Evolutionary conservation across 257 asterid genomes (phyloP), one percentile per base, ranked within the genome.

Genomic region (Petunia secreta): DNA sequence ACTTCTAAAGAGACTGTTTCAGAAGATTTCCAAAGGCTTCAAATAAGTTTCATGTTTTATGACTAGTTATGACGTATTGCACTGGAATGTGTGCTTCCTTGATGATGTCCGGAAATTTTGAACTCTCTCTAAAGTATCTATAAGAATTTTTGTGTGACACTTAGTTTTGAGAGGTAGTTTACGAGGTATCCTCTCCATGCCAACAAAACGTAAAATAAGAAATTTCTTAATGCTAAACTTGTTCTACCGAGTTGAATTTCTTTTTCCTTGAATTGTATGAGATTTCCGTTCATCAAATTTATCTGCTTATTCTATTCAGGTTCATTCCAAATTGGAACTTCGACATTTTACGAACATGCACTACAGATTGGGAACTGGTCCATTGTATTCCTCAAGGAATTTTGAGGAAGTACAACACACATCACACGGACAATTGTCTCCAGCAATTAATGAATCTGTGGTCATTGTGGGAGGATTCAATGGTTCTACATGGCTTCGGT

Each of bases 381-480:
- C 83, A 79, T 85, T 71, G 64, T 82, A 63, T 79, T 69, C 81
- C n/a, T 63, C 74, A 37, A 83, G 74, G 55, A 73, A 74, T 39
- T 40, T 57, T 62, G 79, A 67, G 82, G 84, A 43, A 77, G 86
- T 41, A 69, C 58, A 74, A 16, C 48, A 65, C 66, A 66, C 65
- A 46, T n/a, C 63, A 66, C 63, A 6, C 3, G 53, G 59, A 11
- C 40, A 62, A 36, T 52, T 77, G 78, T 75, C 48, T 76, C 15
- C 71, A 40, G 62, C 38, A 11, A 46, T 50, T 11, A 85, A 83
- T 66, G 82, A 87, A 38, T 81, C 83, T 53, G 80, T 88, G 71
- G 68, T 88, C 65, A 79, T 93, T 62, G 88, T 87, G 34, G 96
- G 98, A 74, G 98, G 97, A 63, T 88, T 13, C 84, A 82, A 91